Evolutionary conservation across 306 rosid genomes (phyloP).

Genomic region (Inga laurina): DNA sequence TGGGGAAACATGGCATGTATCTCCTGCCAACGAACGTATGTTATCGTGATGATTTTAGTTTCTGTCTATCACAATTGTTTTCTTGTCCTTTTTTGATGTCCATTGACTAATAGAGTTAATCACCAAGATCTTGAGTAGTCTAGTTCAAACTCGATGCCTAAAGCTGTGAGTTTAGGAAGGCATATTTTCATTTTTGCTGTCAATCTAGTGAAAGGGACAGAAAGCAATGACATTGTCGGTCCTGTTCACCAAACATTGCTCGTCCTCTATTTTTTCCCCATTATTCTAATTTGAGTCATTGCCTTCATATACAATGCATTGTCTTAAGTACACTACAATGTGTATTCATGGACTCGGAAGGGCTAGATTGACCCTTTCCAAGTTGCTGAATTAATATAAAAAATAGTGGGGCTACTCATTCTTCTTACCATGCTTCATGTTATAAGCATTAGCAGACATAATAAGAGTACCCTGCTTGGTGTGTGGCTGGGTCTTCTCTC

Average conservation of each 20-base stretch:
- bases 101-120: not conserved
- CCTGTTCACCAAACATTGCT: not conserved
- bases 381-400: not conserved
- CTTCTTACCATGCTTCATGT: not conserved
- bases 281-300: not conserved
- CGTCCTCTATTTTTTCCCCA: not conserved
- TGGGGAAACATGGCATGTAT: slow-evolving; percentile 98
- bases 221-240: not conserved
- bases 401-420: not conserved
- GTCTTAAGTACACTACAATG: not conserved
- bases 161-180: not conserved
- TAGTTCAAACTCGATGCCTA: not conserved
- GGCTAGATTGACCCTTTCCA: not conserved
- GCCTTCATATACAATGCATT: not conserved
- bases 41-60: slow-evolving; percentile 27
- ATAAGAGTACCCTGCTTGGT: not conserved
- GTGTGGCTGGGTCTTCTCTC: not conserved
- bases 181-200: not conserved
- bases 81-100: not conserved
- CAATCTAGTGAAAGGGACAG: not conserved
- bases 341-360: not conserved
- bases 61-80: not conserved
- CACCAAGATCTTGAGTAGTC: not conserved
- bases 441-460: not conserved
- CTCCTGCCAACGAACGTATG: slow-evolving; percentile 85